These are phyloP conservation scores for Rhododendron molle DNA, from an alignment of 148 eudicot genomes.

Conservation along the genomic window DNA sequence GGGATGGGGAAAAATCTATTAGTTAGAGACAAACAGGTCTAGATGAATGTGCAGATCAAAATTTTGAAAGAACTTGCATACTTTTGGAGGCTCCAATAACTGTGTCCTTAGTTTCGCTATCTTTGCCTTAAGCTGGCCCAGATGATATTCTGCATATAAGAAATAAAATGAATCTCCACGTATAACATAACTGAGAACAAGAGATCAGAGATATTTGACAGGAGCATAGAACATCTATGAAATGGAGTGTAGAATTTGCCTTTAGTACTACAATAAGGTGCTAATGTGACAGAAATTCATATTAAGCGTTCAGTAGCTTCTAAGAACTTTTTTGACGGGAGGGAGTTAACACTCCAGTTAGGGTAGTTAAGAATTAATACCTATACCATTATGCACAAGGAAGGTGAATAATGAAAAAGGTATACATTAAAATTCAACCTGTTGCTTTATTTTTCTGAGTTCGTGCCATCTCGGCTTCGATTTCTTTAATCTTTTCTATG, in stretches of 20 bases:
- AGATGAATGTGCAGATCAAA: background rate
- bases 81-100: slow-evolving; percentile 95
- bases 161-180: background rate
- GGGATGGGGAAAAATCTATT: background rate
- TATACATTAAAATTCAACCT: slow-evolving; percentile 34
- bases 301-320: background rate
- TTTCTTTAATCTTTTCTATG: slow-evolving; percentile 91
- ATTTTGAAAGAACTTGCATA: slow-evolving; percentile 31
- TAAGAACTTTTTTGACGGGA: background rate
- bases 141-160: slow-evolving; percentile 73
- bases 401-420: background rate
- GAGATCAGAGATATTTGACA: background rate
- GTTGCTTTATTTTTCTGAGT: slow-evolving; percentile 99
- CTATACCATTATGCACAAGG: background rate
- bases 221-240: background rate
- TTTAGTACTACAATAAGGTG: background rate
- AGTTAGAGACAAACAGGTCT: no score
- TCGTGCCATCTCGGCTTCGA: slow-evolving; percentile 99
- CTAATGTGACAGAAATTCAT: background rate
- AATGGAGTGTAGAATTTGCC: background rate
- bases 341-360: background rate
- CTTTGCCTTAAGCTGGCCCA: slow-evolving; percentile 99
- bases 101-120: slow-evolving; percentile 99
- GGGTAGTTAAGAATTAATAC: background rate
- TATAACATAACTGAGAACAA: background rate